phyloP scores from a whole-genome alignment of 345 rosid species.

The Bruguiera gymnorhiza region DNA sequence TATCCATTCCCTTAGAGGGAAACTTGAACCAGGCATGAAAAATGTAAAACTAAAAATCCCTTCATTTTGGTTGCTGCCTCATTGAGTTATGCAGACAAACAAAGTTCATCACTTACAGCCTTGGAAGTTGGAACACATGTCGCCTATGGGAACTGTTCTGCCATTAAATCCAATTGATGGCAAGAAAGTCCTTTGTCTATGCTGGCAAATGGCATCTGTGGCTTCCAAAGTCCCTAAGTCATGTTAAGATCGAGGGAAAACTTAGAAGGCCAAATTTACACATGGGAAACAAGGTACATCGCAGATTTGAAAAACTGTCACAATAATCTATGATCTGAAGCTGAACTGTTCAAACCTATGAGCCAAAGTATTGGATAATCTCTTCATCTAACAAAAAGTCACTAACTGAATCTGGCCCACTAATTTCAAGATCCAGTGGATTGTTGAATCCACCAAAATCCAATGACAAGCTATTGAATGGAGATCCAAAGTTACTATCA shows the following conservation, averaged over 20 bases:
- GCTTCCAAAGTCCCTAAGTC: slow-evolving; percentile 2
- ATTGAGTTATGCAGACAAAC: not conserved
- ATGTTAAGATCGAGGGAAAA: not conserved
- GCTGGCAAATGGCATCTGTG: not conserved
- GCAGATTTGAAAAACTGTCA: not conserved
- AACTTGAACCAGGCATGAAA: not conserved
- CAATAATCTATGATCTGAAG: slow-evolving; percentile 3
- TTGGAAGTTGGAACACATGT: not conserved
- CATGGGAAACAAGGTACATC: not conserved
- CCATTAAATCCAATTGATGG: not conserved
- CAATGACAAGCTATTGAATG: slow-evolving; percentile 43
- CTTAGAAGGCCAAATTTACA: not conserved
- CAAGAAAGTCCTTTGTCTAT: not conserved
- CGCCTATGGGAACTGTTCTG: not conserved
- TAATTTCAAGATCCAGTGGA: slow-evolving; percentile 26
- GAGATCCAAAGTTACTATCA: slow-evolving; percentile 56
- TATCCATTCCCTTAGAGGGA: not conserved
- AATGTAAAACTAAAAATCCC: slow-evolving; percentile 1
- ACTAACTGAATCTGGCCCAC: not conserved
- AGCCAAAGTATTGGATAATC: slow-evolving; percentile 23
- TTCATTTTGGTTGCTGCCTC: not conserved
- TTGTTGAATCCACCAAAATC: slow-evolving; percentile 33
- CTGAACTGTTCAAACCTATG: slow-evolving; percentile 9
- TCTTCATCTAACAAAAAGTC: slow-evolving; percentile 13
- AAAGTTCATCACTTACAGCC: slow-evolving; percentile 1